phyloP scores from a whole-genome alignment of 2,329 filamentous ascomycete species.

The Penicillium corylophilum region DNA sequence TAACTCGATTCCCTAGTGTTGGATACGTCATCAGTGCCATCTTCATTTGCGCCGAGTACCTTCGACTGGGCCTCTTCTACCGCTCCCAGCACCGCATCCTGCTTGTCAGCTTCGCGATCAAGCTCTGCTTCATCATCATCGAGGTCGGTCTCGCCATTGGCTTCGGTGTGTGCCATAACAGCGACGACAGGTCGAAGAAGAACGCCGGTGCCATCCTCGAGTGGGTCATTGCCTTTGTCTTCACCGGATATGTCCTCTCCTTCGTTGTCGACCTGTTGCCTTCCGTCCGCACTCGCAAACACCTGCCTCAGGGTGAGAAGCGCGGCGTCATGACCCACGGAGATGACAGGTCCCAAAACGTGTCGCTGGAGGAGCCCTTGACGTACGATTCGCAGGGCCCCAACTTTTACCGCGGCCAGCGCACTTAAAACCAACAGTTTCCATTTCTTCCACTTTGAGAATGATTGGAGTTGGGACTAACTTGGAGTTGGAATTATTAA shows the following conservation, averaged over 20 bases:
- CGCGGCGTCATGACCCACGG: constrained; percentile 23
- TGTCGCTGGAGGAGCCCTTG: constrained; percentile 37
- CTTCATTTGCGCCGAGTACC: constrained; percentile 87
- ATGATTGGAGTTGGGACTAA: background rate
- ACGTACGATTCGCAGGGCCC: constrained; percentile 40
- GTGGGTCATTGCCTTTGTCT: constrained; percentile 76
- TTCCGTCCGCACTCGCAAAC: constrained; percentile 62
- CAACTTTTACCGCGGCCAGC: constrained; percentile 32
- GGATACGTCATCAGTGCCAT: constrained; percentile 84
- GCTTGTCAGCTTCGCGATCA: constrained; percentile 79
- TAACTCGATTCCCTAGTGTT: constrained; percentile 34
- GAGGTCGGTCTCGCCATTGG: constrained; percentile 67
- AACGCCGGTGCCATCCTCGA: constrained; percentile 78
- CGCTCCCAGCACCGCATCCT: constrained; percentile 69
- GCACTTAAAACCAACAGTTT: too few relatives aligned
- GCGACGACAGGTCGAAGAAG: constrained; percentile 49
- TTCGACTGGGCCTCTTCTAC: constrained; percentile 77
- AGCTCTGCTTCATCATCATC: constrained; percentile 77
- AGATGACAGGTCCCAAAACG: constrained; percentile 13
- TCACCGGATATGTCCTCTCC: constrained; percentile 81
- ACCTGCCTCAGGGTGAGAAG: constrained; percentile 45
- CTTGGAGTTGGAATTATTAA: background rate
- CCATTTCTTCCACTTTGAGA: background rate
- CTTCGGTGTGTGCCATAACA: constrained; percentile 59
- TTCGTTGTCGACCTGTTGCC: constrained; percentile 87